phyloP scores from a whole-genome alignment of 164 flowering plant species.

The Annona cherimola region DNA sequence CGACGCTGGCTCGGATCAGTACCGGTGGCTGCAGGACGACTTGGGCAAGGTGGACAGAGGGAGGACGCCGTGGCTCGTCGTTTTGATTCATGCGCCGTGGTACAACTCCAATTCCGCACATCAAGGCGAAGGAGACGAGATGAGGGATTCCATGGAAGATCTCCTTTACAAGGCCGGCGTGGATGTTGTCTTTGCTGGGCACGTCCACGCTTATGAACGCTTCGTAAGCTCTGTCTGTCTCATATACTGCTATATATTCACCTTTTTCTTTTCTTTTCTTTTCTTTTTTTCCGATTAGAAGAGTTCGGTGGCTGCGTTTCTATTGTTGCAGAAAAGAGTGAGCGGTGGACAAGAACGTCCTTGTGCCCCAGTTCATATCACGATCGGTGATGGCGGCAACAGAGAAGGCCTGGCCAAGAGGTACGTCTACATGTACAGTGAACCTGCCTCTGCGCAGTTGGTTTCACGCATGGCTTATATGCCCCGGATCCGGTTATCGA shows the following conservation, averaged over 20 bases:
- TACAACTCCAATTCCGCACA: conserved; percentile 73
- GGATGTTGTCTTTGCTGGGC: conserved; percentile 72
- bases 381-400: conserved; percentile 22
- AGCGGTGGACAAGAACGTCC: neutral
- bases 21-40: conserved; percentile 56
- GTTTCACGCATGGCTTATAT: no score
- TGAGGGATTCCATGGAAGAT: conserved; percentile 63
- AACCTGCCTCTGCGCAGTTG: no score
- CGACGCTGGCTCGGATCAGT: conserved; percentile 45
- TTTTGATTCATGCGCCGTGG: conserved; percentile 78
- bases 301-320: neutral
- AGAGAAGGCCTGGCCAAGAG: conserved; percentile 20
- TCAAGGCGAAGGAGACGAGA: conserved; percentile 47
- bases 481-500: no score
- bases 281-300: neutral
- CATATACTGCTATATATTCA: no score
- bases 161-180: conserved; percentile 58
- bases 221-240: conserved; percentile 45
- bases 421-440: conserved; percentile 1
- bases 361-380: conserved; percentile 17
- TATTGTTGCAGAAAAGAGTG: conserved; percentile 5
- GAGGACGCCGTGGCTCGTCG: conserved; percentile 66
- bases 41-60: conserved; percentile 52
- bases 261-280: neutral
- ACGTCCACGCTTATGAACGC: conserved; percentile 92